phyloP scores from a whole-genome alignment of 805 yeast species.

The Tetrapisispora nanseiensis region DNA sequence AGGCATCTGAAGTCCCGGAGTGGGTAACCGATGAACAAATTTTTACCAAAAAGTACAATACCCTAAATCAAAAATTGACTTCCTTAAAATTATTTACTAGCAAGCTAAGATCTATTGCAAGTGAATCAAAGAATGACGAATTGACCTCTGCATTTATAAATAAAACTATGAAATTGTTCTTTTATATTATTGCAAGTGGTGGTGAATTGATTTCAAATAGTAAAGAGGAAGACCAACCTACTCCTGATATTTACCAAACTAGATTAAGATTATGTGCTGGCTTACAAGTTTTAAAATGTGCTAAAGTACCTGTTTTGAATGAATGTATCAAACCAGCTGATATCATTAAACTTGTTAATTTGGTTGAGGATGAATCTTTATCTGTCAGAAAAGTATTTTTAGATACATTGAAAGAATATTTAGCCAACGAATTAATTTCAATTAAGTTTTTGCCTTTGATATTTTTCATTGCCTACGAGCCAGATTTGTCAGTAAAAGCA shows the following conservation, averaged over 20 bases:
- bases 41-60: slow-evolving; percentile 13
- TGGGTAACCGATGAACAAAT: slow-evolving; percentile 42
- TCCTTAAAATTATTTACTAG: slow-evolving; percentile 51
- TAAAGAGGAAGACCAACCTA: slow-evolving; percentile 38
- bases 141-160: slow-evolving; percentile 39
- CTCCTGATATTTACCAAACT: slow-evolving; percentile 54
- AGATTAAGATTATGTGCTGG: slow-evolving; percentile 64
- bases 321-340: slow-evolving; percentile 42
- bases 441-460: slow-evolving; percentile 57
- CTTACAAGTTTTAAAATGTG: slow-evolving; percentile 49
- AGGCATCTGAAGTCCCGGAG: slow-evolving; percentile 20
- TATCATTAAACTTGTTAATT: slow-evolving; percentile 42
- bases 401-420: slow-evolving; percentile 38
- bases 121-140: slow-evolving; percentile 29
- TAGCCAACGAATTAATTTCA: slow-evolving; percentile 46
- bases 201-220: slow-evolving; percentile 57
- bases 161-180: slow-evolving; percentile 58
- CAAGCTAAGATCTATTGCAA: slow-evolving; percentile 36
- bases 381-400: slow-evolving; percentile 48
- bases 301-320: slow-evolving; percentile 44
- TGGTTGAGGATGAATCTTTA: slow-evolving; percentile 58
- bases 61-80: slow-evolving; percentile 40
- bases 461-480: slow-evolving; percentile 72
- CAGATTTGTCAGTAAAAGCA: slow-evolving; percentile 39
- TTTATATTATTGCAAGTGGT: slow-evolving; percentile 58